Evolutionary conservation across 2,329 filamentous ascomycete species (phyloP).

Genomic region (Claviceps paspali): DNA sequence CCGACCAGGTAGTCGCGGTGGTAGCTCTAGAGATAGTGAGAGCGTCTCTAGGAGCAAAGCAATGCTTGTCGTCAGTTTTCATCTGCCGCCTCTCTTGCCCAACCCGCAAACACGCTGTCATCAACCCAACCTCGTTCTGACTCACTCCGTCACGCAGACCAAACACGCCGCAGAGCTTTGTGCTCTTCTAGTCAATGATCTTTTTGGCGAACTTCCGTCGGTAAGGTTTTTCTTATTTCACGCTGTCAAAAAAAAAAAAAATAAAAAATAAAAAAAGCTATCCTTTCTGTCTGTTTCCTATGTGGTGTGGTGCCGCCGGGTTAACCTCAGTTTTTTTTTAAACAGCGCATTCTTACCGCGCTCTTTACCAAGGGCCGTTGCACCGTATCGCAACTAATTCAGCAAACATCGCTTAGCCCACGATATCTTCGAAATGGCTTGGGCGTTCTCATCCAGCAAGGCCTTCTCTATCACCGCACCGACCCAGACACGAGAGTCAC

Average conservation of each 20-base stretch:
- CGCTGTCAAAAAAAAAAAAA: no score
- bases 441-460: constrained; percentile 74
- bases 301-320: constrained; percentile 8
- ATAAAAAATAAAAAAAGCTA: no score
- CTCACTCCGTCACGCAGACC: constrained; percentile 30
- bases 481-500: constrained; percentile 46
- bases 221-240: constrained; percentile 33
- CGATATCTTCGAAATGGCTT: constrained; percentile 69
- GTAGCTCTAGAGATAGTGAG: constrained; percentile 65
- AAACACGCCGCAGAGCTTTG: constrained; percentile 77
- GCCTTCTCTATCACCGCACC: constrained; percentile 62
- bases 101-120: constrained; percentile 4
- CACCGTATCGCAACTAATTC: constrained; percentile 50
- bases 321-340: constrained; percentile 11
- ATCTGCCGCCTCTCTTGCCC: constrained; percentile 8
- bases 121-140: constrained; percentile 9
- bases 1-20: constrained; percentile 52
- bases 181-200: constrained; percentile 73
- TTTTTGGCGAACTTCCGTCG: constrained; percentile 81
- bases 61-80: constrained; percentile 35
- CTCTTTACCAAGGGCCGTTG: constrained; percentile 70
- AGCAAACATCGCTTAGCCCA: constrained; percentile 56
- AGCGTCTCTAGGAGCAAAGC: constrained; percentile 61
- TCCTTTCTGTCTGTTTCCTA: not conserved
- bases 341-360: constrained; percentile 67